Evolutionary conservation across 2,329 filamentous ascomycete species (phyloP).

Genomic region (Allantophomopsis lycopodina): DNA sequence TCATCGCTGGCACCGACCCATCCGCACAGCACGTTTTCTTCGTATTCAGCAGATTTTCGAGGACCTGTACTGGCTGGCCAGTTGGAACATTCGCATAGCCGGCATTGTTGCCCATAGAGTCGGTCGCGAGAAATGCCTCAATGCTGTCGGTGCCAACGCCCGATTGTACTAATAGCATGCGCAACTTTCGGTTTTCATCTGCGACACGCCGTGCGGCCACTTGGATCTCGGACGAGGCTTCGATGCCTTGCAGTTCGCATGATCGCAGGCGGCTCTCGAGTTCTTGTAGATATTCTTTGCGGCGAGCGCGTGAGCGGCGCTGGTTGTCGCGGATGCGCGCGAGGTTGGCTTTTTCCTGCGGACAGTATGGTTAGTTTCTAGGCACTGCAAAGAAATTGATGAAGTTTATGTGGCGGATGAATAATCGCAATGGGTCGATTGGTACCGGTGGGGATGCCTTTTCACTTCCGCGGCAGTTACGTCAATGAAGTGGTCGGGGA

Average conservation of each 20-base stretch:
- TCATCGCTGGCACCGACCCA: constrained; percentile 1
- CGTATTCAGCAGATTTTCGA: constrained; percentile 13
- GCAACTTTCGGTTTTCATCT: constrained; percentile 54
- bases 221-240: constrained; percentile 61
- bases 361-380: no score
- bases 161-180: constrained; percentile 39
- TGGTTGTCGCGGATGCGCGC: constrained; percentile 66
- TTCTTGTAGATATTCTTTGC: constrained; percentile 60
- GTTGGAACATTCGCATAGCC: not conserved
- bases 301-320: constrained; percentile 57
- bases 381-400: no score
- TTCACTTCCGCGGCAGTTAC: no score
- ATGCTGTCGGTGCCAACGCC: constrained; percentile 45
- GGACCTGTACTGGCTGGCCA: constrained; percentile 9
- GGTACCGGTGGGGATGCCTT: no score
- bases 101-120: constrained; percentile 4
- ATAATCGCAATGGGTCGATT: no score
- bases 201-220: constrained; percentile 52
- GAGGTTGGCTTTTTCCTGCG: constrained; percentile 6
- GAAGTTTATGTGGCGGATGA: no score
- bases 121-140: constrained; percentile 11
- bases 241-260: constrained; percentile 51
- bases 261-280: constrained; percentile 43
- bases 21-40: constrained; percentile 10
- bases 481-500: no score